phyloP scores from a whole-genome alignment of 2,329 filamentous ascomycete species.

The Calonectria honghensis region DNA sequence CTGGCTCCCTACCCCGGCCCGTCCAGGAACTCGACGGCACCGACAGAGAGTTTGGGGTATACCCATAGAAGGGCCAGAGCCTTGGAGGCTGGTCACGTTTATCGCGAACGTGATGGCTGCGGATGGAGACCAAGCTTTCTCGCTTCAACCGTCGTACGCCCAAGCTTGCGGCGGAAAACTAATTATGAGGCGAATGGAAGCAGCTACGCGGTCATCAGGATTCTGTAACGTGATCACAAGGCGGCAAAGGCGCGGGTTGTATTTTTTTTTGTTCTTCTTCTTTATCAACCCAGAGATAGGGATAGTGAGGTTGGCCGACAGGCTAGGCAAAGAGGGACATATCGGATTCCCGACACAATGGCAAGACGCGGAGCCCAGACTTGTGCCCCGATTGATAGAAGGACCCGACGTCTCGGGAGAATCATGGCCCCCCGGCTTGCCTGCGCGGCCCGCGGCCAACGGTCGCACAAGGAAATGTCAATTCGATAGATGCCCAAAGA shows the following conservation, averaged over 20 bases:
- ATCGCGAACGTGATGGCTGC: constrained; percentile 6
- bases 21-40: constrained; percentile 29
- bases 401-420: constrained; percentile 32
- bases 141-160: not conserved
- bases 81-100: not conserved
- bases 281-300: not conserved
- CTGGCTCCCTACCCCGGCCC: not conserved
- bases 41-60: constrained; percentile 5
- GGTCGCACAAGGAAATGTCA: constrained; percentile 26
- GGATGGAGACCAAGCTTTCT: constrained; percentile 14
- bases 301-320: constrained; percentile 16
- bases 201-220: not conserved
- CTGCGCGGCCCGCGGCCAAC: constrained; percentile 30
- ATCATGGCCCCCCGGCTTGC: not conserved
- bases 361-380: constrained; percentile 22
- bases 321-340: constrained; percentile 17
- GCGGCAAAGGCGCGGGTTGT: not conserved
- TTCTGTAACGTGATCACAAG: not conserved
- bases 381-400: constrained; percentile 20
- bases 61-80: not conserved
- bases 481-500: constrained; percentile 21
- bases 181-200: constrained; percentile 15
- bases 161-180: constrained; percentile 7
- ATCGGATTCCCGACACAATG: constrained; percentile 11
- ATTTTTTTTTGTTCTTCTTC: not conserved